These are phyloP conservation scores for Penicillium simplicissimum DNA, from an alignment of 495 filamentous ascomycete species.

Conservation along the genomic window DNA sequence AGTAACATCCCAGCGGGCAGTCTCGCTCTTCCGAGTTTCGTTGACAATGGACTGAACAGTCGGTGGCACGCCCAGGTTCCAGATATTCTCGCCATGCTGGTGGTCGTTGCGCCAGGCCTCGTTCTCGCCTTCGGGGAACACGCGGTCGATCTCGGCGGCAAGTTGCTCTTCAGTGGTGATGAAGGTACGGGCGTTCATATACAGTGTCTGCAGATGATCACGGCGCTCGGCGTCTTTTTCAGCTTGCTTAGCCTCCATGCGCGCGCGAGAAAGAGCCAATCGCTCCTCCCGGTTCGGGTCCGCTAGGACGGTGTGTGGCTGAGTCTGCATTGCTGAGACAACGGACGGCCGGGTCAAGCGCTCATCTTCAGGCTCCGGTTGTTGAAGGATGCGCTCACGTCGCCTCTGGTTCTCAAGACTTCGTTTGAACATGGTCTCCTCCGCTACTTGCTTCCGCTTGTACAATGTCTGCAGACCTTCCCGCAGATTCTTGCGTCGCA, in stretches of 20 bases:
- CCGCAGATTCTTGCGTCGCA: slow-evolving; percentile 61
- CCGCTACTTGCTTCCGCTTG: slow-evolving; percentile 52
- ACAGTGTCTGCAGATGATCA: slow-evolving; percentile 59
- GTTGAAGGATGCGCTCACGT: slow-evolving; percentile 47
- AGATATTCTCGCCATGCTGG: slow-evolving; percentile 52
- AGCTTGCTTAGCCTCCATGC: slow-evolving; percentile 37
- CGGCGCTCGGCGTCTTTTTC: slow-evolving; percentile 43
- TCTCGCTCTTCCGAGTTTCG: slow-evolving; percentile 34
- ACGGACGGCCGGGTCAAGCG: slow-evolving; percentile 58
- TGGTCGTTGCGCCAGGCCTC: slow-evolving; percentile 49
- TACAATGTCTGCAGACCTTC: slow-evolving; percentile 62
- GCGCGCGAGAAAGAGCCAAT: slow-evolving; percentile 43
- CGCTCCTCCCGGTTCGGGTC: slow-evolving; percentile 51
- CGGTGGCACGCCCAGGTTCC: slow-evolving; percentile 57
- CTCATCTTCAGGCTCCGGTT: slow-evolving; percentile 60
- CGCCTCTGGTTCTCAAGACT: slow-evolving; percentile 39
- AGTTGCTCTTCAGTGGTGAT: slow-evolving; percentile 65
- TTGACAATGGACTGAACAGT: slow-evolving; percentile 46
- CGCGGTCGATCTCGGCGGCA: slow-evolving; percentile 58
- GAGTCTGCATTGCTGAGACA: slow-evolving; percentile 40
- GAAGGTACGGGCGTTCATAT: slow-evolving; percentile 64
- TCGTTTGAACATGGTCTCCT: slow-evolving; percentile 37
- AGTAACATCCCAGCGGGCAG: slow-evolving; percentile 44
- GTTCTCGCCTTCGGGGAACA: slow-evolving; percentile 56
- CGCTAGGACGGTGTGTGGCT: slow-evolving; percentile 40